Base-by-base conservation (phyloP, 352 stramenopile genomes). In the Phytophthora citricola region DNA sequence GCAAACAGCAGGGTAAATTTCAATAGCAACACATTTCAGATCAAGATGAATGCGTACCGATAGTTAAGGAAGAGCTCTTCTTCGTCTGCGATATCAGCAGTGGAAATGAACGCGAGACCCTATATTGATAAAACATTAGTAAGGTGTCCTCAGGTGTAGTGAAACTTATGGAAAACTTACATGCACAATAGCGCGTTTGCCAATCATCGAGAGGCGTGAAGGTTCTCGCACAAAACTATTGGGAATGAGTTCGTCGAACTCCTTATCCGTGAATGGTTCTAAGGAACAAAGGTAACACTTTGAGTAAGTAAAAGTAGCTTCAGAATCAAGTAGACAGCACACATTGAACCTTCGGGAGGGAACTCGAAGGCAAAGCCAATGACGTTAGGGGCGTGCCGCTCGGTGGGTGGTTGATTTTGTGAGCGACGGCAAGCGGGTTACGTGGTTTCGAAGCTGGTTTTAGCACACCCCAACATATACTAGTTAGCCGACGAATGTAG, bases 31-130 rank as follows among this genome's bases (percentile, higher is more conserved):
- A 36, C 27, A 8, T 45, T 57, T 24, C n/a, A 43, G 11, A 22
- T 51, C 14, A 50, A 48, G 34, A 17, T 41, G 46, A 34, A 24
- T 8, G 70, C 57, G 8, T 20, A 82, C 75, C 85, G 68, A 63
- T 96, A 96, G 67, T 96, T 96, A 34, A 96, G 76, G 47, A 96
- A 93, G 0, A 96, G 71, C 56, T 96, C 88, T 66, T 93, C 81
- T 38, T 74, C 63, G 45, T 96, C 79, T 55, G 87, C 71, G 50
- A 96, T 93, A n/a, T 96, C 82, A 0, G 80, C 73, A 5, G 80
- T 90, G 11, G 88, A 71, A 29, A 96, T 88, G 58, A 94, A 92
- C 11, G 78, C 81, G 20, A 96, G 60, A 14, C 86, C 75, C 88
- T 95, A 14, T 10, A 29, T 43, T 48, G 5, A 34, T 32, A 52